These are phyloP conservation scores for Glarea lozoyensis DNA, from an alignment of 495 filamentous ascomycete genomes.

Conservation along the genomic window DNA sequence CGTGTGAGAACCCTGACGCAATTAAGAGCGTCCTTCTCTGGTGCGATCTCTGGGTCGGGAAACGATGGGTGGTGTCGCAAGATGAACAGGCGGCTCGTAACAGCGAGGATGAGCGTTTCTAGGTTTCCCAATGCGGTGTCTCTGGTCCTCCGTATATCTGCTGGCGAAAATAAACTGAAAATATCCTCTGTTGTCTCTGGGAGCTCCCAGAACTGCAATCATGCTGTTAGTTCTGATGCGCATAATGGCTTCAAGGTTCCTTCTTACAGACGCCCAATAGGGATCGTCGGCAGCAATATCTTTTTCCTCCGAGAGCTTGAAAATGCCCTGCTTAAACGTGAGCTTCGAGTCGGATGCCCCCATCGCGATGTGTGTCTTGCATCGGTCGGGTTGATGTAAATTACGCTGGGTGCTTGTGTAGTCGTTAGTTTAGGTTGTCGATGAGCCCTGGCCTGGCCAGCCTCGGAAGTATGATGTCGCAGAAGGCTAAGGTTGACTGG, in stretches of 20 bases:
- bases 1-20: conserved; percentile 90
- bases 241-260: neutral
- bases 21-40: conserved; percentile 83
- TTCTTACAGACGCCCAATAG: conserved; percentile 82
- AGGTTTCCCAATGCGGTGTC: conserved; percentile 83
- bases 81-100: conserved; percentile 69
- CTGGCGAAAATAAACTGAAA: conserved; percentile 90
- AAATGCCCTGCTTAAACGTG: conserved; percentile 98
- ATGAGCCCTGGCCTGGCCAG: too few relatives aligned
- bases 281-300: conserved; percentile 81
- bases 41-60: conserved; percentile 80
- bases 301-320: conserved; percentile 84
- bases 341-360: conserved; percentile 99
- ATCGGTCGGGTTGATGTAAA: too few relatives aligned
- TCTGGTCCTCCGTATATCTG: conserved; percentile 85
- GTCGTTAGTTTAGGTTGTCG: neutral
- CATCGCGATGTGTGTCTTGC: conserved; percentile 44
- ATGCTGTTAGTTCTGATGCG: conserved; percentile 13
- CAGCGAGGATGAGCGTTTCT: conserved; percentile 77
- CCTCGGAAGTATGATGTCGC: too few relatives aligned
- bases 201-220: conserved; percentile 85
- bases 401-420: neutral
- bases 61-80: conserved; percentile 86
- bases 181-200: conserved; percentile 94
- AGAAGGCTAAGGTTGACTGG: too few relatives aligned